Base-by-base conservation (phyloP, 176 grass and related monocot genomes). In the Ananas comosus region DNA sequence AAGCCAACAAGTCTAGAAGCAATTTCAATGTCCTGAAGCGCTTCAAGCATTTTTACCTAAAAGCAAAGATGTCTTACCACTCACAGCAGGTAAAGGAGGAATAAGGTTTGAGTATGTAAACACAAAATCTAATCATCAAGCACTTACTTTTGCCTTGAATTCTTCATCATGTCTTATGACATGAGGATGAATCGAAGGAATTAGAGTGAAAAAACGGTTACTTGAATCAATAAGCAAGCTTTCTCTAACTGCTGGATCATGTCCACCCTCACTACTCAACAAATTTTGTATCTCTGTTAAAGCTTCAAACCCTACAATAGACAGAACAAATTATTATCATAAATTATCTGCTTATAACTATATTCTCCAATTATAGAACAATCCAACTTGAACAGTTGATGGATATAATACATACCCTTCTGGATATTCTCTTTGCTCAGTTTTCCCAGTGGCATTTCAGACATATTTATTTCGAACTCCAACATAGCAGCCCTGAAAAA, bases 381-480 rank as follows among this genome's bases (percentile, higher is more conserved):
- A 13, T 12, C 48, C 2, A 23, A 27, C 17, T 74, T 1, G 21
- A 4, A 74, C 0, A 51, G 29, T 42, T 22, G 70, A 65, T 63
- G 48, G 72, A 63, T 10, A 59, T 63, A 66, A 71, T 67, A 52
- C 16, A 69, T 72, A 96, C 92, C 92, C 69, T 96, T 85, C 72
- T 92, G 83, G 65, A 96, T 92, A 83, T 89, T 96, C 70, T 79
- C 72, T 70, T 89, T 96, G 86, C 88, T 96, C 85, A 96, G 80
- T 72, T 96, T 96, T 77, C 92, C 92, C 64, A 96, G 92, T 50
- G 92, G 92, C 92, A 96, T 96, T 85, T 96, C 92, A 27, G 86
- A 76, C 88, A 96, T 87, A 87, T 96, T 96, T 66, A 96, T 96
- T 85, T 96, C 83, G 66, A 96, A 96, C 70, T 96, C 92, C 83